Percentiles rank a stretch among this genome's conserved stretches.
Conservation (phyloP, 2,329 filamentous ascomycete species). For the Exophiala oligosperma region DNA sequence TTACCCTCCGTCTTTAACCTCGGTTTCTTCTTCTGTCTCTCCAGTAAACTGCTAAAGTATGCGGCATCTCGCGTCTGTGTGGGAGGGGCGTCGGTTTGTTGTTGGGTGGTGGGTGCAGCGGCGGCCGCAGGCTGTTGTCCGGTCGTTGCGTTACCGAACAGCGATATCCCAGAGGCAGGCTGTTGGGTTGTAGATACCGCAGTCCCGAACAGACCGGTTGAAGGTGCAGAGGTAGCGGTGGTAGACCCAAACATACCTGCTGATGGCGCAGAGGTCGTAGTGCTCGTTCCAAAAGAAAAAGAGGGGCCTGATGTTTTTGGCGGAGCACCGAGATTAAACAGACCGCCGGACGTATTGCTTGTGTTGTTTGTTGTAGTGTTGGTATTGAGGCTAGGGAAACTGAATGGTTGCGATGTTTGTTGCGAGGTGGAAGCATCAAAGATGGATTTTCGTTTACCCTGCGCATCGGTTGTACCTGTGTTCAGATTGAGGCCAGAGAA, state of each 20-base stretch:
- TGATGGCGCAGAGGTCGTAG: constrained; percentile 12
- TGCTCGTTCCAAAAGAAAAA: constrained; percentile 16
- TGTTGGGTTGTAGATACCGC: constrained; percentile 14
- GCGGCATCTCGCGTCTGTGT: constrained; percentile 43
- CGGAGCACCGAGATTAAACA: constrained; percentile 21
- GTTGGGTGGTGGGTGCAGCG: constrained; percentile 1
- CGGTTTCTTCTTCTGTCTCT: constrained; percentile 66
- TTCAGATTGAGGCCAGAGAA: constrained; percentile 27
- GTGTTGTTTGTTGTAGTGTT: constrained; percentile 8
- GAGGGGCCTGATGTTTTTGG: constrained; percentile 14
- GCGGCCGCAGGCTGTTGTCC: constrained; percentile 9
- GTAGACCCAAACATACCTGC: constrained; percentile 5
- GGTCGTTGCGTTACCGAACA: constrained; percentile 16
- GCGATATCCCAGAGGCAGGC: constrained; percentile 11
- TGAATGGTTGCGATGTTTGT: constrained; percentile 7
- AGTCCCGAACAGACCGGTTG: constrained; percentile 19
- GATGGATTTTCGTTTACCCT: constrained; percentile 29
- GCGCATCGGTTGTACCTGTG: constrained; percentile 22
- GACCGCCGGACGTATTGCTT: constrained; percentile 3
- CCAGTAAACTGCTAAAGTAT: constrained; percentile 65
- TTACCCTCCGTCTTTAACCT: constrained; percentile 53
- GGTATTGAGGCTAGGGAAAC: constrained; percentile 14
- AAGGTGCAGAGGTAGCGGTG: constrained; percentile 11
- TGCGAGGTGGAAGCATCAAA: constrained; percentile 28
- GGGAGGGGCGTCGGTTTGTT: constrained; percentile 13